These are phyloP conservation scores for Pseudogymnoascus sp. DNA, from an alignment of 2,329 filamentous ascomycete genomes.

Conservation along the genomic window DNA sequence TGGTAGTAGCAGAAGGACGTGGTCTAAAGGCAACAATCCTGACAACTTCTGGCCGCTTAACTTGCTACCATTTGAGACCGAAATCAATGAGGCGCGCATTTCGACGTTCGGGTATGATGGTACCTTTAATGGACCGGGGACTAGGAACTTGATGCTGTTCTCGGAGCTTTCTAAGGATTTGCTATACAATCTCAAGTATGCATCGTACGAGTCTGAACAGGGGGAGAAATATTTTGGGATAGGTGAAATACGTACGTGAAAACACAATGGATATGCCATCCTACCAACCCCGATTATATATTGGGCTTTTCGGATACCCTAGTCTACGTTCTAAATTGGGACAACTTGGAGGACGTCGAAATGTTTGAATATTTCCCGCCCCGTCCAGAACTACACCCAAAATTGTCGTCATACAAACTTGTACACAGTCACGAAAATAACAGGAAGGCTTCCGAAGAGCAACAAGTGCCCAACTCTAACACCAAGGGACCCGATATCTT, in stretches of 20 bases:
- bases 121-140: no score
- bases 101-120: slow-evolving; percentile 32
- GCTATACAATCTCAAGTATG: slow-evolving; percentile 15
- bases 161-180: slow-evolving; percentile 14
- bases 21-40: slow-evolving; percentile 24
- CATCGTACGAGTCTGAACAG: slow-evolving; percentile 10
- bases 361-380: neutral
- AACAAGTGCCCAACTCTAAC: neutral
- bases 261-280: no score
- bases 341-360: neutral
- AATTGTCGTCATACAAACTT: neutral
- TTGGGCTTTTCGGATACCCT: neutral
- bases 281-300: neutral
- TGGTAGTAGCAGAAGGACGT: slow-evolving; percentile 31
- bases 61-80: slow-evolving; percentile 30
- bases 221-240: slow-evolving; percentile 12
- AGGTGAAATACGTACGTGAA: neutral
- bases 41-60: slow-evolving; percentile 30
- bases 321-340: neutral
- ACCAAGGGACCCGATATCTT: neutral
- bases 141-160: slow-evolving; percentile 21
- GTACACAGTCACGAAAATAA: neutral
- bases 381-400: neutral
- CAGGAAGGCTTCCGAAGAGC: neutral
- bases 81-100: slow-evolving; percentile 28